Base-by-base conservation (phyloP, 2,329 filamentous ascomycete species). In the Mariannaea sp. region DNA sequence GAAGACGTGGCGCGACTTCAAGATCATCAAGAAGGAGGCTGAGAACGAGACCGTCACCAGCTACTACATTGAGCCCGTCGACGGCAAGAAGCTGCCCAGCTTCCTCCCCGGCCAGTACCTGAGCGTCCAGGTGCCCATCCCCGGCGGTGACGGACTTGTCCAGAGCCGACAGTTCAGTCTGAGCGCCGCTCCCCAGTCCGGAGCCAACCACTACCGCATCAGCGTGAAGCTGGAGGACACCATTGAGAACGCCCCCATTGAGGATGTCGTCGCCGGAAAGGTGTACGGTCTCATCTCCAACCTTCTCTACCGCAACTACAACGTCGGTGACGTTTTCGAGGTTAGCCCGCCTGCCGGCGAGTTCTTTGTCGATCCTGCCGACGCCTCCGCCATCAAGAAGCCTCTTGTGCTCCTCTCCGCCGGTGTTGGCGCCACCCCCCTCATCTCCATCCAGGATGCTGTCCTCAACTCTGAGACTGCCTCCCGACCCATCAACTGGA, bases 121-220 rank as follows among this genome's bases (percentile, higher is more conserved):
- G 65, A 87, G 83, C 35, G 70, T 92, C 46, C 82, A 82, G 59
- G 70, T 88, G 1, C 75, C 79, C 39, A 79, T 91, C 1, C 82
- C 85, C 1, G 75, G 79, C 41, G 77, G 88, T 17, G 64, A 61
- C 13, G 80, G 81, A n/a, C 78, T 86, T 60, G 73, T 79, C 53
- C 90, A 93, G 71, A 83, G 84, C 52, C 76, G 89, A 49, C 89
- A 93, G 75, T 93, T 91, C 75, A 89, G 85, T 40, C 76, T 93
- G 50, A 88, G 83, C 65, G 84, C 89, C 62, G 77, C 73, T 2
- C 76, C 78, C 4, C 59, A 60, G 19, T 61, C 61, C n/a, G 76
- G 78, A 41, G 78, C 78, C 7, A 74, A 75, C 13, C 80, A 84
- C 70, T 90, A 90, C 72, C 82, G 89, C 49, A 85, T 93, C 73